Conservation (phyloP, 108 stramenopile species). For the Fragilaria radians region DNA sequence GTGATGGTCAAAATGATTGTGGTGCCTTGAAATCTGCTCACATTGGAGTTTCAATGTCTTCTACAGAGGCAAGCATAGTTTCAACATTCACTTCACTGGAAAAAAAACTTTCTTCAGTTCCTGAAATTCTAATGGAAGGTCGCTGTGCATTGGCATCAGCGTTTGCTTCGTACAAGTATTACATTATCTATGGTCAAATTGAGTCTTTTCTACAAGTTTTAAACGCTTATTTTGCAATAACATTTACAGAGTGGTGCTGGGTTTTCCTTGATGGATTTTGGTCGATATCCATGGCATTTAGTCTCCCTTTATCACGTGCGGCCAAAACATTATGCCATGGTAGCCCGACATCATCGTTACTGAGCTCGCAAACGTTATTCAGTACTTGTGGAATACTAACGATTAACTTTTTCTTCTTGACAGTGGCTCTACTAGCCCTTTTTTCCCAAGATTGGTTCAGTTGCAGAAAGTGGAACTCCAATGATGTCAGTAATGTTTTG, state of each 20-base stretch:
- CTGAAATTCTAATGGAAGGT: constrained; percentile 89
- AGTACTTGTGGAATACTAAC: constrained; percentile 38
- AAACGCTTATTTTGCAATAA: constrained; percentile 41
- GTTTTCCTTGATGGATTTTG: constrained; percentile 58
- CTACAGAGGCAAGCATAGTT: constrained; percentile 94
- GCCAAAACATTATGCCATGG: constrained; percentile 31
- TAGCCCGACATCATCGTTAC: constrained; percentile 60
- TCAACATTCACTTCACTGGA: constrained; percentile 94
- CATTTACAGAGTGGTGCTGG: constrained; percentile 58
- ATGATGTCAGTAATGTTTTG: constrained; percentile 24
- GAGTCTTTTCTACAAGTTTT: constrained; percentile 44
- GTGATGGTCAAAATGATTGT: constrained; percentile 98
- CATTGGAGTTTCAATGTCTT: constrained; percentile 94
- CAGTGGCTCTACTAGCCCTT: constrained; percentile 32
- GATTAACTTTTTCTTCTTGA: constrained; percentile 43
- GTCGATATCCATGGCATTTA: constrained; percentile 49
- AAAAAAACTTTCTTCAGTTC: constrained; percentile 75
- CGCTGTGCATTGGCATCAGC: constrained; percentile 92
- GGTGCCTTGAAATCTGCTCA: constrained; percentile 94
- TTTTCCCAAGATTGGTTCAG: constrained; percentile 50
- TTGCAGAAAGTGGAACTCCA: constrained; percentile 50
- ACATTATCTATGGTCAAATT: constrained; percentile 75
- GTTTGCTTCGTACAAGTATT: constrained; percentile 89
- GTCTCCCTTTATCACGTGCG: constrained; percentile 40
- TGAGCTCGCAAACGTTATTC: constrained; percentile 43